Conservation (phyloP, 2,329 filamentous ascomycete species). For the Huntiella abstrusa region DNA sequence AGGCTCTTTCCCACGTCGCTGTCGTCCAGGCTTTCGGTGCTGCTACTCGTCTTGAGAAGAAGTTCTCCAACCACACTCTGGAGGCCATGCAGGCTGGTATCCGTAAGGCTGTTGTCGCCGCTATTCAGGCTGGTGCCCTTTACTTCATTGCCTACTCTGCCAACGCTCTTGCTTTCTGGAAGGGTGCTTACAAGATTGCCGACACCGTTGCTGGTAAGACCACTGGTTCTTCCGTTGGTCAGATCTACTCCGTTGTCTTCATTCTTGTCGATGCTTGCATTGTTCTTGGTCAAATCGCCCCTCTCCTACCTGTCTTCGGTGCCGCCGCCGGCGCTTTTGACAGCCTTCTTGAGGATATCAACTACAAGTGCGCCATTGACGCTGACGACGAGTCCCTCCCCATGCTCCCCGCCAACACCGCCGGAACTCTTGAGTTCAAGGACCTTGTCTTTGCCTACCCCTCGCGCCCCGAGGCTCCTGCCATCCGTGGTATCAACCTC, state of each 20-base stretch:
- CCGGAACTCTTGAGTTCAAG: conserved; percentile 26
- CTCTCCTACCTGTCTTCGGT: conserved; percentile 41
- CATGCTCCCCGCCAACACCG: conserved; percentile 12
- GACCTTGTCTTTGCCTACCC: conserved; percentile 27
- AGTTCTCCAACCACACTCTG: conserved; percentile 34
- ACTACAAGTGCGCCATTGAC: conserved; percentile 29
- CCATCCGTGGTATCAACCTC: conserved; percentile 27
- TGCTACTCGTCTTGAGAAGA: conserved; percentile 36
- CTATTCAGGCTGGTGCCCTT: conserved; percentile 38
- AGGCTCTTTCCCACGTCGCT: conserved; percentile 38
- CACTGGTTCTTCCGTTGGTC: conserved; percentile 22
- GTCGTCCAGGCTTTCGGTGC: conserved; percentile 47
- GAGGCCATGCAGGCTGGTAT: conserved; percentile 31
- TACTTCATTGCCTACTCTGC: conserved; percentile 51
- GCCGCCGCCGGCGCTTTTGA: conserved; percentile 38
- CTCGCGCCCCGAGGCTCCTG: conserved; percentile 23
- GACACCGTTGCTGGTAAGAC: conserved; percentile 19
- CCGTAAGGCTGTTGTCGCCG: conserved; percentile 38
- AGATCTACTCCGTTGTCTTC: conserved; percentile 45
- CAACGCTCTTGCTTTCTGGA: conserved; percentile 50
- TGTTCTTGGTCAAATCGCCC: conserved; percentile 42
- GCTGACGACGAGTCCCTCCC: conserved; percentile 16
- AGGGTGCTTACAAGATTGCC: conserved; percentile 36
- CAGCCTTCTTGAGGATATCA: conserved; percentile 39
- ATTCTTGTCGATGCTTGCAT: conserved; percentile 45